A percentile compares a stretch with the other conserved stretches of the same genome.
Conservation (phyloP, 805 yeast species). For the Myxozyma neotropica region DNA sequence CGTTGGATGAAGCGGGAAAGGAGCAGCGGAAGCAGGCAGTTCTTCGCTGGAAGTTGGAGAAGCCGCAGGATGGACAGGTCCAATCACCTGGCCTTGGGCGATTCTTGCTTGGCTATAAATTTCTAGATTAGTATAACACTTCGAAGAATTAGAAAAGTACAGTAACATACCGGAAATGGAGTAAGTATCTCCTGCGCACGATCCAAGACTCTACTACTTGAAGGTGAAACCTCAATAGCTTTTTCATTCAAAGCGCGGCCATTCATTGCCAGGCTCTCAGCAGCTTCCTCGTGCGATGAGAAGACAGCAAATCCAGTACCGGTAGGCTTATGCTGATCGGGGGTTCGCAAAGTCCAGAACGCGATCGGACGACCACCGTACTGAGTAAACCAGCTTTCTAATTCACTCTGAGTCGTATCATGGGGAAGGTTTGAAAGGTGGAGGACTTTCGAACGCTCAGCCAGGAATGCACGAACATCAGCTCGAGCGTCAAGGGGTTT, state of each 20-base stretch:
- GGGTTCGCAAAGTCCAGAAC: slow-evolving; percentile 81
- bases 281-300: slow-evolving; percentile 81
- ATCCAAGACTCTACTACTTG: slow-evolving; percentile 75
- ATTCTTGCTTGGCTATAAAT: slow-evolving; percentile 59
- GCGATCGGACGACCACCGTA: slow-evolving; percentile 85
- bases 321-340: slow-evolving; percentile 55
- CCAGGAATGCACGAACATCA: slow-evolving; percentile 66
- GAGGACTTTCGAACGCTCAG: slow-evolving; percentile 76
- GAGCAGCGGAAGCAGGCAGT: slow-evolving; percentile 93
- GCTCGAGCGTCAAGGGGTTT: slow-evolving; percentile 77
- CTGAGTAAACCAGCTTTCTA: slow-evolving; percentile 89
- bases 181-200: slow-evolving; percentile 78
- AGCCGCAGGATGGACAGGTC: slow-evolving; percentile 97
- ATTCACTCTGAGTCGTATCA: slow-evolving; percentile 87
- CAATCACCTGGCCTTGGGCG: slow-evolving; percentile 96
- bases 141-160: background rate
- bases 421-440: slow-evolving; percentile 77
- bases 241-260: slow-evolving; percentile 75
- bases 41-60: slow-evolving; percentile 90
- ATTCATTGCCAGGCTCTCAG: slow-evolving; percentile 73
- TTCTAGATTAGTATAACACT: background rate
- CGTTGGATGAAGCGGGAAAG: slow-evolving; percentile 74
- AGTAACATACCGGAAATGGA: slow-evolving; percentile 62
- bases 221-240: slow-evolving; percentile 83
- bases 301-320: slow-evolving; percentile 84